Evolutionary conservation across 441 rosid genomes (phyloP).

Genomic region (Populus tomentosa): DNA sequence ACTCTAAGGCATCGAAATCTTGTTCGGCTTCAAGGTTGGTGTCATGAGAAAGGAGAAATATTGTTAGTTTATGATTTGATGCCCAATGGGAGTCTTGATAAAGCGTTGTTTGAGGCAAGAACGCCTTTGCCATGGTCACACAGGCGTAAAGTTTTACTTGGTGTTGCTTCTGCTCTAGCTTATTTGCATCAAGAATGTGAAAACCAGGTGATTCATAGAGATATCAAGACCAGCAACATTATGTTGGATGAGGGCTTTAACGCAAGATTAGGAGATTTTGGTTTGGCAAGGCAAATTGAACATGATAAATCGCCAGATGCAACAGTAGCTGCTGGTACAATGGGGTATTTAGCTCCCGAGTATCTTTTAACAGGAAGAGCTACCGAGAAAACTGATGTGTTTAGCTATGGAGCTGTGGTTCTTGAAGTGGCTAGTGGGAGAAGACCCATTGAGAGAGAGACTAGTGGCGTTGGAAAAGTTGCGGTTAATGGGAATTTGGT

Average conservation of each 20-base stretch:
- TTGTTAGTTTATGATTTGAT: constrained; percentile 77
- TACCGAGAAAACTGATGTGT: constrained; percentile 81
- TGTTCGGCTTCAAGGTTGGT: constrained; percentile 87
- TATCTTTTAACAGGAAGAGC: constrained; percentile 87
- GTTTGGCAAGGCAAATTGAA: constrained; percentile 78
- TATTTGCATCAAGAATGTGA: constrained; percentile 97
- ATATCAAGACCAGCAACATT: constrained; percentile 83
- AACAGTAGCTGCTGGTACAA: constrained; percentile 93
- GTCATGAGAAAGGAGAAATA: constrained; percentile 90
- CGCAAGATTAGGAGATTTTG: constrained; percentile 88
- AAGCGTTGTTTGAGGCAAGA: constrained; percentile 76
- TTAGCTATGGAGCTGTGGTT: constrained; percentile 92
- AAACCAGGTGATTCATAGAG: constrained; percentile 90
- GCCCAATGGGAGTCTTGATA: constrained; percentile 94
- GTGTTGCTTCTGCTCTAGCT: constrained; percentile 90
- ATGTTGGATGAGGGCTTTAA: constrained; percentile 87
- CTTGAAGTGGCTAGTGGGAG: constrained; percentile 83
- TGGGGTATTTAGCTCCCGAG: constrained; percentile 99
- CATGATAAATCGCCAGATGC: constrained; percentile 92
- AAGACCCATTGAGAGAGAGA: constrained; percentile 79
- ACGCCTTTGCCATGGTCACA: constrained; percentile 67
- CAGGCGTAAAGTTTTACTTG: constrained; percentile 61
- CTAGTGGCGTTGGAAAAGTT: constrained; percentile 26
- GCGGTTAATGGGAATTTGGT: constrained; percentile 63
- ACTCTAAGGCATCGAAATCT: constrained; percentile 85